A percentile compares a stretch with the other conserved stretches of the same genome.
phyloP scores from a whole-genome alignment of 2,329 filamentous ascomycete species.

The Xylaria polymorpha region DNA sequence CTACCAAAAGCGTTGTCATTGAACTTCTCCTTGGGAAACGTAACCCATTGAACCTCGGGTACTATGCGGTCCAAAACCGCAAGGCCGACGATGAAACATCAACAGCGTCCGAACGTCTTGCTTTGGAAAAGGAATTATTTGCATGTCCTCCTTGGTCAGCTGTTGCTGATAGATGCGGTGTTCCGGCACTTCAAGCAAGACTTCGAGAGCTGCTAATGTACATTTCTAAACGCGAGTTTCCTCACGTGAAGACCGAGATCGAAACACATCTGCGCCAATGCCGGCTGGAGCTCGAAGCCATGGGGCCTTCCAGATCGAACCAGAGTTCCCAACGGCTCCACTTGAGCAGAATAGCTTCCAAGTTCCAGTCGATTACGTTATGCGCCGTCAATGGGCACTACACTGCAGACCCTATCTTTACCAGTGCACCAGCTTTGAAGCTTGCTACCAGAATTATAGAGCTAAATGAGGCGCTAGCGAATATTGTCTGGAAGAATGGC shows the following conservation, averaged over 20 bases:
- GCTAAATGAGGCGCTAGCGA: not conserved
- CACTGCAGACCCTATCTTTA: not conserved
- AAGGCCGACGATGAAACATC: not conserved
- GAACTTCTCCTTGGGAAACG: not conserved
- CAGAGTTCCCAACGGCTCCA: not conserved
- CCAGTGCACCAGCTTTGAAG: not conserved
- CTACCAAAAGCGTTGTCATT: not conserved
- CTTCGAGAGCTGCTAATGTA: not conserved
- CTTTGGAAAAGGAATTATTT: not conserved
- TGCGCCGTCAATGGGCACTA: not conserved
- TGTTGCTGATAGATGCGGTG: not conserved
- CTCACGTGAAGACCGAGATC: not conserved
- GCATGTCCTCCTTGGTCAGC: not conserved
- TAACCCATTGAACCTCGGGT: not conserved
- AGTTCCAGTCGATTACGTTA: not conserved
- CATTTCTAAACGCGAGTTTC: not conserved
- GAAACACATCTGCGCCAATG: not conserved
- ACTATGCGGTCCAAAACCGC: not conserved
- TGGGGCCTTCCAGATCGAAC: not conserved
- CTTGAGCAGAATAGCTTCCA: not conserved
- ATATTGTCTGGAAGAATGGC: not conserved
- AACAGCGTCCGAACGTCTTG: not conserved
- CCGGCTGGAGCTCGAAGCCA: not conserved
- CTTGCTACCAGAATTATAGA: not conserved
- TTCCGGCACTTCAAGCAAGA: not conserved